A percentile compares a stretch with the other conserved stretches of the same genome.
Conservation (phyloP, 257 asterid species). For the Ehretia macrophylla region DNA sequence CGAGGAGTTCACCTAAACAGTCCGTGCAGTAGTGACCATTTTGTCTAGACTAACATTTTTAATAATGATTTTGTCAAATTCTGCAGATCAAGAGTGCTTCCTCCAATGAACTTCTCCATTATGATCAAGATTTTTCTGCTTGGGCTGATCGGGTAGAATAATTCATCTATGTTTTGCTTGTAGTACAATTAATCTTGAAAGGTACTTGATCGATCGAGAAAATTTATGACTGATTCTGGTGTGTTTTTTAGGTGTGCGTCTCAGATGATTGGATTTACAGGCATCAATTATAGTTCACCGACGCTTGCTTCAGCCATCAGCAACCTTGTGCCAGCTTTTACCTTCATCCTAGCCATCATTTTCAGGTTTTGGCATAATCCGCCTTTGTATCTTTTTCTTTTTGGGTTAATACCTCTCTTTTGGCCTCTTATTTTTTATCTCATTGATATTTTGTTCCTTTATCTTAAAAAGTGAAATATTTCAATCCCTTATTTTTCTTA, state of each 20-base stretch:
- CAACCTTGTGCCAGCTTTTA: constrained; percentile 68
- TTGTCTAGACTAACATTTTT: too few species aligned
- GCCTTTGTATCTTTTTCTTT: too few species aligned
- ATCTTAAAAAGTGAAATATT: too few species aligned
- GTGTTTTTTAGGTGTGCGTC: constrained; percentile 12
- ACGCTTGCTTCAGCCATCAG: constrained; percentile 67
- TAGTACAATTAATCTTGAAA: constrained; percentile 7
- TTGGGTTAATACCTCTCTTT: too few species aligned
- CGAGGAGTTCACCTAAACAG: too few species aligned
- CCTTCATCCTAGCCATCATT: constrained; percentile 34
- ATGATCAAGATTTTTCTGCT: constrained; percentile 55
- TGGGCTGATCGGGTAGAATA: constrained; percentile 62
- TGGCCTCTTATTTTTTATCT: too few species aligned
- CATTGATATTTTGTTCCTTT: too few species aligned
- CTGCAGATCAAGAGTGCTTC: constrained; percentile 56
- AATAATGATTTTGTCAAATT: not conserved
- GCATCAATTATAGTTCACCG: constrained; percentile 68
- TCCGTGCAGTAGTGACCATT: too few species aligned
- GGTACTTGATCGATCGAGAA: too few species aligned
- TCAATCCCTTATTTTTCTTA: too few species aligned
- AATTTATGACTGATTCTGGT: not conserved
- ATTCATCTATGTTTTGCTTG: not conserved
- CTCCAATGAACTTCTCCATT: constrained; percentile 46
- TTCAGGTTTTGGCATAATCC: constrained; percentile 19
- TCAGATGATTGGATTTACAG: constrained; percentile 27